Evolutionary conservation across 2,329 filamentous ascomycete species (phyloP).

Genomic region (Xylaria sp.): DNA sequence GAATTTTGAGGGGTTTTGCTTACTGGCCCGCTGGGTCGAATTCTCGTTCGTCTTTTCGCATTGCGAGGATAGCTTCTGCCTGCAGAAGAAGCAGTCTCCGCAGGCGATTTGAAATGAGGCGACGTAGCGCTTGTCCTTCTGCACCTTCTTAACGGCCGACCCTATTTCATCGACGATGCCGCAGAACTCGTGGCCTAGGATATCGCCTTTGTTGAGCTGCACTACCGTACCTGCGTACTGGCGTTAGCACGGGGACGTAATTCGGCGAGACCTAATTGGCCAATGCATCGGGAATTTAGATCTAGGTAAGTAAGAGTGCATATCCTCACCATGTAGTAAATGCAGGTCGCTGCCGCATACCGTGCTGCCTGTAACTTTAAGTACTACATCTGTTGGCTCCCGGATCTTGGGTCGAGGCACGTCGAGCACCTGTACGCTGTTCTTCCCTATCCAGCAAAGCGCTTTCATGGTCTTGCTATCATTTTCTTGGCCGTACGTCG

Average conservation of each 20-base stretch:
- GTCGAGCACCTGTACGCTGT: slow-evolving; percentile 75
- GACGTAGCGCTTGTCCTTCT: slow-evolving; percentile 76
- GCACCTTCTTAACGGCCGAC: slow-evolving; percentile 61
- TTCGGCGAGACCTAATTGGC: neutral
- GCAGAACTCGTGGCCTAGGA: slow-evolving; percentile 72
- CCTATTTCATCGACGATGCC: slow-evolving; percentile 67
- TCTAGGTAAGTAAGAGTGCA: too few relatives aligned
- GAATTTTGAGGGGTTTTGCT: neutral
- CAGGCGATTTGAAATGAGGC: slow-evolving; percentile 88
- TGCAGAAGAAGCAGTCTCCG: slow-evolving; percentile 78
- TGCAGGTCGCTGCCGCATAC: slow-evolving; percentile 70
- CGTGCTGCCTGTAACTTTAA: slow-evolving; percentile 76
- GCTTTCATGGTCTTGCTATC: slow-evolving; percentile 79
- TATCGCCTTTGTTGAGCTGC: slow-evolving; percentile 71
- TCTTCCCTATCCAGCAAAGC: slow-evolving; percentile 83
- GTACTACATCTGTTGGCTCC: slow-evolving; percentile 79
- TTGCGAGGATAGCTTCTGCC: slow-evolving; percentile 79
- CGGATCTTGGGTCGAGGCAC: slow-evolving; percentile 76
- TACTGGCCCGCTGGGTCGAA: slow-evolving; percentile 69
- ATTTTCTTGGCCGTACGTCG: slow-evolving; percentile 62
- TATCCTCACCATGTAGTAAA: slow-evolving; percentile 59
- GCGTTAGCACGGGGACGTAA: neutral
- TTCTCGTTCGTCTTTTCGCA: slow-evolving; percentile 85
- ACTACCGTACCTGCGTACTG: slow-evolving; percentile 57
- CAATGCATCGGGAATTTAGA: neutral